Percentiles rank a stretch among this genome's conserved stretches.
phyloP scores from a whole-genome alignment of 1,284 basidiomycete species.

The Ganoderma sinense region DNA sequence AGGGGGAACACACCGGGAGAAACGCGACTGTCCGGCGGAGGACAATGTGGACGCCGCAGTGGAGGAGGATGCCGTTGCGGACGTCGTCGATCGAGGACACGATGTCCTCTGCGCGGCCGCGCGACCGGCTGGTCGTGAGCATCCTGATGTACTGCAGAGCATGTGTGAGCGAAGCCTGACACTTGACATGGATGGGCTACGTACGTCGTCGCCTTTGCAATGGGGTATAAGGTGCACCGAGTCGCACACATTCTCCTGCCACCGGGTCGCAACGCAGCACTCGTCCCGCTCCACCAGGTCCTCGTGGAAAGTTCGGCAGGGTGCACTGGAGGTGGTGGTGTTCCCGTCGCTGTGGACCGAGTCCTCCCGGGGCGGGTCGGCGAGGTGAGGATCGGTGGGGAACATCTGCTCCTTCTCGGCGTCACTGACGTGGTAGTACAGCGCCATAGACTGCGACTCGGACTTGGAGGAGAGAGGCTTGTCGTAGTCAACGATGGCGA shows the following conservation, averaged over 20 bases:
- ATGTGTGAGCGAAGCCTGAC: neutral
- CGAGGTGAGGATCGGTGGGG: neutral
- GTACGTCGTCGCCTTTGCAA: neutral
- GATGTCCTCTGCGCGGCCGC: neutral
- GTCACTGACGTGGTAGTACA: neutral
- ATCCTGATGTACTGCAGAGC: neutral
- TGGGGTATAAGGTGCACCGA: neutral
- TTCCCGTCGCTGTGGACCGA: neutral
- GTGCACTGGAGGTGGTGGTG: neutral
- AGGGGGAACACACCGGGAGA: neutral
- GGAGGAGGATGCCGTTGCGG: neutral
- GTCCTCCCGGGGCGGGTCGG: neutral
- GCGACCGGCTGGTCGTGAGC: neutral
- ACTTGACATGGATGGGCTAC: neutral
- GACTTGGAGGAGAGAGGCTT: neutral
- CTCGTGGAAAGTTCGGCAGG: neutral
- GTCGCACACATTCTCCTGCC: neutral
- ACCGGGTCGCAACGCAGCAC: neutral
- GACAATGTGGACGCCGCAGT: neutral
- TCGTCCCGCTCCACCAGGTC: neutral
- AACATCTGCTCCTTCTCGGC: neutral
- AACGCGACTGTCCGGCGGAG: neutral
- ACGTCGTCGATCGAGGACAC: neutral
- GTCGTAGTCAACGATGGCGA: neutral
- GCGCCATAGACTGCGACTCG: neutral